Evolutionary conservation across 148 eudicot species (phyloP).

Genomic region (Nyssa sinensis): DNA sequence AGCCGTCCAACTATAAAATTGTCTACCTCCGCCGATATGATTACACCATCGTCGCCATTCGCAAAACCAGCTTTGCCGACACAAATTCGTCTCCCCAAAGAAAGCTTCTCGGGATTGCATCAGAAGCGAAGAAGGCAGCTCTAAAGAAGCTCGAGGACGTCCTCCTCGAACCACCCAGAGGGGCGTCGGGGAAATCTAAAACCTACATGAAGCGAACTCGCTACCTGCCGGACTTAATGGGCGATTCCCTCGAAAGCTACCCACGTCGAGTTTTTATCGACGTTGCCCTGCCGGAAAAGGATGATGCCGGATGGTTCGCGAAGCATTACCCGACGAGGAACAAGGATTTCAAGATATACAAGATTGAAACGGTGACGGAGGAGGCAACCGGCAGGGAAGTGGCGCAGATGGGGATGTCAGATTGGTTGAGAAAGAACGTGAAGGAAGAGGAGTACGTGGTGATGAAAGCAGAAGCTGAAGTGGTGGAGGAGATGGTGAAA

Average conservation of each 20-base stretch:
- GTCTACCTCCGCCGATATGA: constrained; percentile 34
- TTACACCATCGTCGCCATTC: constrained; percentile 32
- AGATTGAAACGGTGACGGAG: constrained; percentile 48
- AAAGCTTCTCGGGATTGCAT: constrained; percentile 22
- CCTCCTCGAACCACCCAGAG: constrained; percentile 55
- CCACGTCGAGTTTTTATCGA: constrained; percentile 67
- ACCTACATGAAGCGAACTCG: constrained; percentile 44
- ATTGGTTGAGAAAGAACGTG: constrained; percentile 33
- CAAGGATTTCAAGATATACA: constrained; percentile 56
- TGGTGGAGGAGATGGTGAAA: constrained; percentile 51
- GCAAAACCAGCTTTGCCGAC: constrained; percentile 14
- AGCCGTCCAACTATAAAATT: constrained; percentile 36
- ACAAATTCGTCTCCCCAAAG: constrained; percentile 20
- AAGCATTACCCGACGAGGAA: constrained; percentile 64
- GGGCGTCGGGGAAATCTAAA: constrained; percentile 41
- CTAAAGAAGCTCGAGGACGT: constrained; percentile 58
- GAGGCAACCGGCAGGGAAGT: neutral
- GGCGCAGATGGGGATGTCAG: constrained; percentile 23
- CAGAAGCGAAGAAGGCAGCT: constrained; percentile 47
- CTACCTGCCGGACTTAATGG: constrained; percentile 57
- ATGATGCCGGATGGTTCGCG: constrained; percentile 52
- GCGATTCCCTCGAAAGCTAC: constrained; percentile 59
- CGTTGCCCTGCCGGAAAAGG: constrained; percentile 34
- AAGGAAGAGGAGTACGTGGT: constrained; percentile 28
- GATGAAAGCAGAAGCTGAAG: constrained; percentile 37